Conservation (phyloP, 805 yeast genomes). For the Sporopachydermia lactativora region DNA sequence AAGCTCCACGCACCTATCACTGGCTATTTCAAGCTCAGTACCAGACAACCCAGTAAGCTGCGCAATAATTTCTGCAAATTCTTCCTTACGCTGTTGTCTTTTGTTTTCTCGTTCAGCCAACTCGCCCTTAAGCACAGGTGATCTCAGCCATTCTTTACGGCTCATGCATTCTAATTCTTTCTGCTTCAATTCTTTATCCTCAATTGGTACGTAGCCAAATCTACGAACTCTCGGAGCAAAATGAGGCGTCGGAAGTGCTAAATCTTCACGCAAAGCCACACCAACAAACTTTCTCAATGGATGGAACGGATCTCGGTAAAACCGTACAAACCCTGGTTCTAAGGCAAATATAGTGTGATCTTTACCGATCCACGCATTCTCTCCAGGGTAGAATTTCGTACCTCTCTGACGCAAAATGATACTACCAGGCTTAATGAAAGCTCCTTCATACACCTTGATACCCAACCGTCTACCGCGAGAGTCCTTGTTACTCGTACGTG, state of each 20-base stretch:
- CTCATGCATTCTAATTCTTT: constrained; percentile 48
- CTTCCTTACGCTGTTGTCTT: constrained; percentile 19
- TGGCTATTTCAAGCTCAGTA: constrained; percentile 23
- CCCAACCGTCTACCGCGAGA: constrained; percentile 94
- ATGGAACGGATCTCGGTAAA: constrained; percentile 90
- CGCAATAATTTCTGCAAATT: constrained; percentile 18
- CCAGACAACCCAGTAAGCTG: constrained; percentile 16
- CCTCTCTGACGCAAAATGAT: constrained; percentile 92
- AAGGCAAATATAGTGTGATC: constrained; percentile 86
- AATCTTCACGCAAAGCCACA: constrained; percentile 53
- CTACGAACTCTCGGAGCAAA: constrained; percentile 81
- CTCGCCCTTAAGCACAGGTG: constrained; percentile 33
- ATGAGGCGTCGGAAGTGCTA: constrained; percentile 73
- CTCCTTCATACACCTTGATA: constrained; percentile 73
- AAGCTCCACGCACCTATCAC: constrained; percentile 38
- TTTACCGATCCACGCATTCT: constrained; percentile 76
- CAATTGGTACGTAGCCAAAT: constrained; percentile 53
- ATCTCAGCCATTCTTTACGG: constrained; percentile 50
- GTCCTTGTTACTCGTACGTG: constrained; percentile 86
- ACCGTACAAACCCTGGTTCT: constrained; percentile 90
- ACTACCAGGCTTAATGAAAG: constrained; percentile 62
- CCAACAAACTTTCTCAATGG: constrained; percentile 88
- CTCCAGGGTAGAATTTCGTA: constrained; percentile 89
- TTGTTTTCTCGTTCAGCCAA: constrained; percentile 26
- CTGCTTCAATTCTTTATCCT: constrained; percentile 33